Percentiles rank a stretch among this genome's conserved stretches.
These are phyloP conservation scores for Leucaena leucocephala DNA, from an alignment of 306 rosid genomes.

Conservation along the genomic window DNA sequence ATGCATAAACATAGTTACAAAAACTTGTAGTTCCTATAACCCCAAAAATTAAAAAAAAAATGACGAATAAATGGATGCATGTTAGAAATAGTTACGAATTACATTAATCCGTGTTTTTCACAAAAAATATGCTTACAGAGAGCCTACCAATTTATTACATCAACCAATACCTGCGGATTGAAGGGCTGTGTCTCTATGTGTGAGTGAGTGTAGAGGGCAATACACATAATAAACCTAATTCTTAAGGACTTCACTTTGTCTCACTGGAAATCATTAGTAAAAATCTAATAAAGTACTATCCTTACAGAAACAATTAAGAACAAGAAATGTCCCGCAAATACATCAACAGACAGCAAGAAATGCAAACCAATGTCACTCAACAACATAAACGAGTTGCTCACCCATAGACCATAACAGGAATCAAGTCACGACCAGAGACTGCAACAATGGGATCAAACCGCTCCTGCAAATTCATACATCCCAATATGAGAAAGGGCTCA, in stretches of 20 bases:
- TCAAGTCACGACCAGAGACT: constrained; percentile 91
- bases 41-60: background rate
- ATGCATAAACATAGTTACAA: background rate
- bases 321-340: constrained; percentile 6
- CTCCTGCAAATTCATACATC: constrained; percentile 65
- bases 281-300: constrained; percentile 4
- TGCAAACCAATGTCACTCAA: background rate
- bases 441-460: constrained; percentile 99
- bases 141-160: constrained; percentile 16
- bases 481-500: constrained; percentile 26
- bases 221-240: constrained; percentile 8
- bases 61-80: background rate
- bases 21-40: background rate
- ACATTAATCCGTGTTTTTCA: constrained; percentile 1
- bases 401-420: constrained; percentile 99
- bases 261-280: background rate
- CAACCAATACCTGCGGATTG: background rate
- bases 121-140: background rate
- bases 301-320: background rate
- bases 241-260: constrained; percentile 22
- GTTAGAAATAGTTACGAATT: constrained; percentile 10
- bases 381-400: constrained; percentile 42
- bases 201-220: background rate
- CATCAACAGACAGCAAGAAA: background rate
- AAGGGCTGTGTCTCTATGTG: background rate